phyloP scores from a whole-genome alignment of 2,329 filamentous ascomycete species.

The Aspergillus melleus region DNA sequence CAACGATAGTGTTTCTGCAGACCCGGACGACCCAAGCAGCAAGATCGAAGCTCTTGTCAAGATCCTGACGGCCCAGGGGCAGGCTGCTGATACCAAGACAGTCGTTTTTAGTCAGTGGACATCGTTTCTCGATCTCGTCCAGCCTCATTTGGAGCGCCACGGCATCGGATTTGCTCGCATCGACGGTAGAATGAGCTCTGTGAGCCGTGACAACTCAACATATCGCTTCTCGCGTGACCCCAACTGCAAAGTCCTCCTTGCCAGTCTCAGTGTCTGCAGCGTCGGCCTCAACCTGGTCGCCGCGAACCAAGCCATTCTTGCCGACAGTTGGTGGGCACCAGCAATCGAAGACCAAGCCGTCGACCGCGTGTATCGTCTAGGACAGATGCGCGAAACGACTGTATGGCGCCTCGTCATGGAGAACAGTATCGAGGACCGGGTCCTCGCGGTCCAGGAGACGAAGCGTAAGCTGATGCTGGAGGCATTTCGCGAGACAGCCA shows the following conservation, averaged over 20 bases:
- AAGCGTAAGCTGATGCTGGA: conserved; percentile 76
- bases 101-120: conserved; percentile 84
- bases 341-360: conserved; percentile 91
- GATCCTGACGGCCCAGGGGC: conserved; percentile 70
- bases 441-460: conserved; percentile 73
- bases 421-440: conserved; percentile 75
- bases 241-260: conserved; percentile 72
- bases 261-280: conserved; percentile 76
- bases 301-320: conserved; percentile 80
- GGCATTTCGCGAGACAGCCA: conserved; percentile 73
- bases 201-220: conserved; percentile 71
- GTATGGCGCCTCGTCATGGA: conserved; percentile 83
- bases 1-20: conserved; percentile 52
- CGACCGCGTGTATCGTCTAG: conserved; percentile 82
- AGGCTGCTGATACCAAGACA: conserved; percentile 67
- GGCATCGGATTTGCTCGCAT: conserved; percentile 69
- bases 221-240: conserved; percentile 66
- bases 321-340: conserved; percentile 89
- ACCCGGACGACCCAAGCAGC: conserved; percentile 68
- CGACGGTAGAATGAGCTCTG: conserved; percentile 75
- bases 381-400: conserved; percentile 75
- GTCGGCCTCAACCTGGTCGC: conserved; percentile 85
- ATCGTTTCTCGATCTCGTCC: conserved; percentile 72
- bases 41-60: conserved; percentile 79
- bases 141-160: conserved; percentile 63